Evolutionary conservation across 129 eudicot species (phyloP), one percentile per base, ranked within the genome.

Genomic region (Flaveria brownii): DNA sequence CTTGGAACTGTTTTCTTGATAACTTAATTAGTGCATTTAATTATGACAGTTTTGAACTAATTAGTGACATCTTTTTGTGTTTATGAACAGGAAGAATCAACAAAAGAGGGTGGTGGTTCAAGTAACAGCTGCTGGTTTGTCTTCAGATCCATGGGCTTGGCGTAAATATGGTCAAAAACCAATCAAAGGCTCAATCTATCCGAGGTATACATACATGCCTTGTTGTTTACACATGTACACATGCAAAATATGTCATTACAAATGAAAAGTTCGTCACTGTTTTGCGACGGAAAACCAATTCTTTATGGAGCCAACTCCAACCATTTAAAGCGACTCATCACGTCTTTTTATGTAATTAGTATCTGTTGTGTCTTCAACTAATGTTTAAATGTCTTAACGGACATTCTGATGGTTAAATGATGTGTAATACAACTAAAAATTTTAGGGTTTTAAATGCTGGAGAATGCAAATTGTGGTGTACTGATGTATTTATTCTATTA

Each of bases 71-170:
- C 51, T 65, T 71, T 69, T 2, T 70, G 25, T 22, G 55, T 16
- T 54, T 57, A 6, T 75, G 51, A 73, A 17, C 90, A 93, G 98
- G 84, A 93, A 90, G 83, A 90, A 84, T 79, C 92, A 93, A 78
- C 92, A 85, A 39, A 88, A 88, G 80, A 90, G 86, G 66, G 96
- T 82, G 50, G 89, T 90, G 78, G 82, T 87, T 54, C 89, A 88
- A 72, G 97, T 82, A 23, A 26, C 87, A 42, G 92, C 86, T 0
- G 93, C 87, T 73, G 96, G 88, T 18, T 85, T 85, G 36, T 71
- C 88, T 51, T 82, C 98, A 1, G 98, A 93, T 85, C 74, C 81
- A 81, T 93, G 98, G 98, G 96, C 96, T 80, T 93, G 98, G 98
- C 92, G 98, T 22, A 93, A 93, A 78, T 93, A 93, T 81, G 98